These are phyloP conservation scores for Penicillium canescens DNA, from an alignment of 495 filamentous ascomycete species.

Conservation along the genomic window DNA sequence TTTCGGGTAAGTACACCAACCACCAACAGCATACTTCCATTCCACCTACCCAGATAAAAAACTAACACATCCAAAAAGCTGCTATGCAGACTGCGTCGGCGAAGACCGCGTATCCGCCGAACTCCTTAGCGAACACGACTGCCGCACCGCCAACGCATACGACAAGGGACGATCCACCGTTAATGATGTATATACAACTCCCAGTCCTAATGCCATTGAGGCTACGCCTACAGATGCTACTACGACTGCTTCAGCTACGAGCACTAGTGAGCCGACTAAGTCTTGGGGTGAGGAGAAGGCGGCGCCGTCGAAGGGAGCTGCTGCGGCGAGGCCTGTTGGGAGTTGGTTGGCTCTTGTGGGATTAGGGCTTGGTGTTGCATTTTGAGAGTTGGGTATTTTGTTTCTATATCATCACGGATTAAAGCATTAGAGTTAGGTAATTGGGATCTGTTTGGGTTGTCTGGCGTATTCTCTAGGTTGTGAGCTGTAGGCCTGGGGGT, in stretches of 20 bases:
- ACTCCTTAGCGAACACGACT: slow-evolving; percentile 15
- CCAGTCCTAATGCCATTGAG: slow-evolving; percentile 8
- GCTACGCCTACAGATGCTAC: slow-evolving; percentile 8
- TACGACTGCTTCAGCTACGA: neutral
- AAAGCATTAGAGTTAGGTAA: no score
- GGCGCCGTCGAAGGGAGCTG: slow-evolving; percentile 11
- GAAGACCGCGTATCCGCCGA: slow-evolving; percentile 9
- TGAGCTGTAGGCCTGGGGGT: no score
- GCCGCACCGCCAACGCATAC: slow-evolving; percentile 26
- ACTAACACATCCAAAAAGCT: slow-evolving; percentile 9
- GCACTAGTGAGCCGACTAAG: slow-evolving; percentile 11
- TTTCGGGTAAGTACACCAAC: slow-evolving; percentile 18
- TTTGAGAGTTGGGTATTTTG: neutral
- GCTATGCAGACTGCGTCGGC: slow-evolving; percentile 22
- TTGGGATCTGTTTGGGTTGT: no score
- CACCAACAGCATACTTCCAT: neutral
- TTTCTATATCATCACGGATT: no score
- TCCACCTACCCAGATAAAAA: neutral
- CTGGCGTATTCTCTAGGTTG: no score
- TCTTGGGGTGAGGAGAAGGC: slow-evolving; percentile 4
- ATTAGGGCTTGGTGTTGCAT: slow-evolving; percentile 16
- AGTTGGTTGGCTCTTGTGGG: slow-evolving; percentile 23
- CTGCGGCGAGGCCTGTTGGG: slow-evolving; percentile 9
- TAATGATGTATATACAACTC: slow-evolving; percentile 12
- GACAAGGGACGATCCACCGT: slow-evolving; percentile 7